These are phyloP conservation scores for Russula compacta DNA, from an alignment of 768 basidiomycete species.

Conservation along the genomic window DNA sequence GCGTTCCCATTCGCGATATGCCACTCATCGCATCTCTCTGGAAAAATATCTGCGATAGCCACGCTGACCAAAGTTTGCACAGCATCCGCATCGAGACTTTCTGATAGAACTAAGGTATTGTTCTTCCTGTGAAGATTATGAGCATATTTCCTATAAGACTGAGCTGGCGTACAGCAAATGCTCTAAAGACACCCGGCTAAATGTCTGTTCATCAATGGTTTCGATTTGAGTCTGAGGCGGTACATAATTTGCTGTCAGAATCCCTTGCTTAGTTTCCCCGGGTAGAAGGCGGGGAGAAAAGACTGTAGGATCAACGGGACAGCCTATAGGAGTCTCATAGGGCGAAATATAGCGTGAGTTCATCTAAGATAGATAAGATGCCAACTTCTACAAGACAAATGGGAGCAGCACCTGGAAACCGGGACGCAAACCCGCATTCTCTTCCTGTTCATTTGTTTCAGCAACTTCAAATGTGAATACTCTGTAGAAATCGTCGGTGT, in stretches of 20 bases:
- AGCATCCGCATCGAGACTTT: not conserved
- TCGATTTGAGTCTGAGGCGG: not conserved
- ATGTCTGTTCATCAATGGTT: not conserved
- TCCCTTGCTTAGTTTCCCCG: constrained; percentile 20
- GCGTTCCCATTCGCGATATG: not conserved
- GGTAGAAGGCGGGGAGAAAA: constrained; percentile 1
- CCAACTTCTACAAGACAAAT: no score
- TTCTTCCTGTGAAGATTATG: not conserved
- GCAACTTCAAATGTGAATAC: constrained; percentile 46
- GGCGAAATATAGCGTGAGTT: not conserved
- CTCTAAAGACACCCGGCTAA: not conserved
- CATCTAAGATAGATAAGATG: not conserved
- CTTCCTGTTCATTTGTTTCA: constrained; percentile 49
- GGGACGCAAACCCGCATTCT: constrained; percentile 34
- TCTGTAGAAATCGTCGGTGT: constrained; percentile 36
- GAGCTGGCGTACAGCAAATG: not conserved
- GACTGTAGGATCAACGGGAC: not conserved
- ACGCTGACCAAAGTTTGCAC: not conserved
- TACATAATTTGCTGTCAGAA: constrained; percentile 5
- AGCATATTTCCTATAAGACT: not conserved
- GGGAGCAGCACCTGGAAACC: constrained; percentile 37
- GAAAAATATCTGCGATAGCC: not conserved
- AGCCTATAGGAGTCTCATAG: not conserved
- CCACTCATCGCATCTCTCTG: not conserved
- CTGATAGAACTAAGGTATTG: not conserved